A percentile compares a stretch with the other conserved stretches of the same genome.
Evolutionary conservation across 306 rosid species (phyloP).

Genomic region (Pyrus betulifolia): DNA sequence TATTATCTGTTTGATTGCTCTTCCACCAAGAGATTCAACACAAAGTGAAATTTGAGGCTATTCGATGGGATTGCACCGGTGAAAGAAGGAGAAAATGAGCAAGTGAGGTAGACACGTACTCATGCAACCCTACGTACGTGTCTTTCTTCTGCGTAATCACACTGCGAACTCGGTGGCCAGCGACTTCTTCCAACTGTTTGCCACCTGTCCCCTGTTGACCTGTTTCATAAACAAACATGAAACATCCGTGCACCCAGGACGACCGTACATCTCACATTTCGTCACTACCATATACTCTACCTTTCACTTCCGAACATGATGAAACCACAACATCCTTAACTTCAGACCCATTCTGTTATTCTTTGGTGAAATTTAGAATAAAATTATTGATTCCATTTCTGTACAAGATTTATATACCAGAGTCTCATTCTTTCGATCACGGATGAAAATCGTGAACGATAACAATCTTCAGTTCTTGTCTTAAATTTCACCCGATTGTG

Average conservation of each 20-base stretch:
- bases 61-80: neutral
- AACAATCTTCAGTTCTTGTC: too few species aligned
- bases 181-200: constrained; percentile 7
- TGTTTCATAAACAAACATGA: neutral
- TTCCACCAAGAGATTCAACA: too few species aligned
- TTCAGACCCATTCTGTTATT: neutral
- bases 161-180: constrained; percentile 6
- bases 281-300: too few species aligned
- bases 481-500: too few species aligned
- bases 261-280: too few species aligned
- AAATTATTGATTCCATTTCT: too few species aligned
- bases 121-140: constrained; percentile 18
- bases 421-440: too few species aligned
- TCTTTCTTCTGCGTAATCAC: neutral
- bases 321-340: neutral
- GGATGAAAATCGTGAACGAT: too few species aligned
- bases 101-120: constrained; percentile 35
- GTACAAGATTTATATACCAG: too few species aligned
- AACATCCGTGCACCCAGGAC: too few species aligned
- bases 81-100: neutral
- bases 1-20: neutral
- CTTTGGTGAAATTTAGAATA: neutral
- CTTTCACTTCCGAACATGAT: neutral
- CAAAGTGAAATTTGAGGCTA: neutral
- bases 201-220: constrained; percentile 12